Evolutionary conservation across 2,329 filamentous ascomycete genomes (phyloP).

Genomic region (Fusarium austroafricanum): DNA sequence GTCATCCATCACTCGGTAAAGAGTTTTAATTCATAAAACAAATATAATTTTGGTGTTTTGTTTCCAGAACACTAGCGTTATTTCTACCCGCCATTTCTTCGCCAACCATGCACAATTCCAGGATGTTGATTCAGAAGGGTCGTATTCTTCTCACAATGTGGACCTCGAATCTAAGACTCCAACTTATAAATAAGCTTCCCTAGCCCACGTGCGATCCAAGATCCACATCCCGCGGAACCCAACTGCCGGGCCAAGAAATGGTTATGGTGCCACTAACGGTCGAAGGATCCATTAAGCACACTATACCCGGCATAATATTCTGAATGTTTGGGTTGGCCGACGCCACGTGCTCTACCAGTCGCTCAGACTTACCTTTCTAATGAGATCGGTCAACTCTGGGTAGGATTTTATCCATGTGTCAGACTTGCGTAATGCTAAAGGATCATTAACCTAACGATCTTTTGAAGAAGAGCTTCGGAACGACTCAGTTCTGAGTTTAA

Average conservation of each 20-base stretch:
- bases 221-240: neutral
- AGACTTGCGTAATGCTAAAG: neutral
- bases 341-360: too few relatives aligned
- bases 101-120: neutral
- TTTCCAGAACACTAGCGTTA: neutral
- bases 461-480: neutral
- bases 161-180: neutral
- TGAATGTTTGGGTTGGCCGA: neutral
- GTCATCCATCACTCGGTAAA: rapidly evolving
- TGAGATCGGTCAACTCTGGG: neutral
- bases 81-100: neutral
- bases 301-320: neutral
- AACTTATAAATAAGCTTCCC: neutral
- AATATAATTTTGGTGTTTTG: neutral
- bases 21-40: neutral
- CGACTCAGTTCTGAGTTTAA: rapidly evolving
- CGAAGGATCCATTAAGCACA: neutral
- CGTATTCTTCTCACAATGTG: rapidly evolving
- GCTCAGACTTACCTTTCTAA: too few relatives aligned
- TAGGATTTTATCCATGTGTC: neutral
- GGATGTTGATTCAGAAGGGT: neutral
- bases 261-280: neutral
- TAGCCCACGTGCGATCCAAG: neutral
- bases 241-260: neutral
- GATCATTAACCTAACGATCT: neutral